Evolutionary conservation across 2,329 filamentous ascomycete species (phyloP).

Genomic region (Cytospora schulzeri): DNA sequence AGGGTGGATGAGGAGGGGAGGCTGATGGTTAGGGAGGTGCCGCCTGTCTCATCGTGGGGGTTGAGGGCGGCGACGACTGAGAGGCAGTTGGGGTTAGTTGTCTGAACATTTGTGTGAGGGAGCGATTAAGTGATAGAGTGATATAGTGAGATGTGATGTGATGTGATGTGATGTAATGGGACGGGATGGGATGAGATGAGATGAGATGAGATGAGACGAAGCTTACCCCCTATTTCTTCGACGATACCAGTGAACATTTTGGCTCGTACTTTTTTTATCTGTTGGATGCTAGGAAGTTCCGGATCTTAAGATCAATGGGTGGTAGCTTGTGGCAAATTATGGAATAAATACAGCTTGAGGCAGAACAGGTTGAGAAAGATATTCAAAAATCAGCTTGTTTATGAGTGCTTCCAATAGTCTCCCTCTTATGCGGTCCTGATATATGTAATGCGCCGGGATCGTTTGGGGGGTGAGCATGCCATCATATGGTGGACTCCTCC

Average conservation of each 20-base stretch:
- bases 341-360: neutral
- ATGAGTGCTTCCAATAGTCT: neutral
- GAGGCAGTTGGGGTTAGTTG: conserved; percentile 13
- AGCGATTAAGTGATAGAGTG: conserved; percentile 31
- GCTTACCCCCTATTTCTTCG: conserved; percentile 87
- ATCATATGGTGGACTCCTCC: neutral
- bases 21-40: conserved; percentile 86
- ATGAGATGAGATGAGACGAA: conserved; percentile 9
- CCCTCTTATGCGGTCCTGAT: neutral
- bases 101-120: conserved; percentile 23
- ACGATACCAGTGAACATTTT: conserved; percentile 95
- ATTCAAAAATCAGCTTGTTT: neutral
- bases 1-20: conserved; percentile 69
- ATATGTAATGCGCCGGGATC: neutral
- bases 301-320: neutral
- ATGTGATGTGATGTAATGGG: conserved; percentile 20
- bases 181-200: conserved; percentile 17
- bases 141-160: conserved; percentile 20
- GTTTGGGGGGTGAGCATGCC: neutral
- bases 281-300: neutral
- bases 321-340: neutral
- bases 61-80: conserved; percentile 82
- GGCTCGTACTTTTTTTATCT: conserved; percentile 4
- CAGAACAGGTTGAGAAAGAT: neutral
- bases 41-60: conserved; percentile 78